Evolutionary conservation across 2,329 filamentous ascomycete species (phyloP), one percentile per base, ranked within the genome.

Genomic region (Dendrostoma leiphaemia): DNA sequence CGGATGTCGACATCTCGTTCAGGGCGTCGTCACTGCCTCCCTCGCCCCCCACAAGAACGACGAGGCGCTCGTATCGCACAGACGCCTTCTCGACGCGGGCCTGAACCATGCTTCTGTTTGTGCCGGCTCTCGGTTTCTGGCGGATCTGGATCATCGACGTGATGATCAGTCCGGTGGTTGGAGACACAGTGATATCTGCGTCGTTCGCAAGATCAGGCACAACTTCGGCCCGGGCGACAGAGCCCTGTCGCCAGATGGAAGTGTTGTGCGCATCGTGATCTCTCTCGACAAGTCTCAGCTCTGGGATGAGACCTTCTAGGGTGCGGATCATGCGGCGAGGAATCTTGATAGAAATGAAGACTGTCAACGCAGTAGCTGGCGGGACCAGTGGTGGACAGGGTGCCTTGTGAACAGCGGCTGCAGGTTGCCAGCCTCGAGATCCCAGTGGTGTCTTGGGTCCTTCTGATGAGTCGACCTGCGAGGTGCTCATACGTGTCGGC

Each of bases 141-240:
- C 85, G 87, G 24, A 88, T 77, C 60, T 86, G 84, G 57, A 92
- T 82, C 5, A 92, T 72, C 0, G 82, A 89, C 1, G 89, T 89
- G 19, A 89, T 64, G 1, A 96, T 68, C 3, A 96, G 71, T 0
- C 89, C 91, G 0, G 81, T 83, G 0, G 74, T 76, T 0, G 89
- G 84, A 0, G 89, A 89, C 5, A 92, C 62, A 1, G 88, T 80
- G 3, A 96, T 69, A 62, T 96, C 91, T 3, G 89, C 86, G 66
- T 91, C 88, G 6, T 74, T 70, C 1, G 71, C 69, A 1, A 80
- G 67, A 0, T 70, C 59, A 0, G 74, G 76, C 4, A 62, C 56
- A 3, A 70, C 29, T 23, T 58, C 59, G 2, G 58, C 54, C 4
- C 52, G 53, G 4, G 41, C 43, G 35, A 62, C 56, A 1, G 59